Conservation (phyloP, 2,329 filamentous ascomycete genomes). For the Kalaharituber pfeilii region DNA sequence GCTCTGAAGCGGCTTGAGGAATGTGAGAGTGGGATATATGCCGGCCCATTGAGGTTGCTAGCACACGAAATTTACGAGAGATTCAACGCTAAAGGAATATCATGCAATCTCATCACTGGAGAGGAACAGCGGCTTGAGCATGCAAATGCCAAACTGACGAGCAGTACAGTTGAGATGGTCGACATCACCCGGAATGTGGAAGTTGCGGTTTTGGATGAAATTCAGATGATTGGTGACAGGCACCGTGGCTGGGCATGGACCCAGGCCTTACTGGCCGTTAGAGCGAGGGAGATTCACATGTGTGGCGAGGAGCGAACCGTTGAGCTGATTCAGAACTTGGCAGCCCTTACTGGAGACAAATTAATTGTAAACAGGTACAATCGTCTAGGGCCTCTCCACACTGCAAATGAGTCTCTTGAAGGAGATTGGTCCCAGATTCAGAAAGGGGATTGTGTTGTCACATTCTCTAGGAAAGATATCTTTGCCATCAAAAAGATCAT, state of each 20-base stretch:
- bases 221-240: slow-evolving; percentile 78
- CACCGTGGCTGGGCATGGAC: slow-evolving; percentile 92
- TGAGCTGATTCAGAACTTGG: slow-evolving; percentile 58
- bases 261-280: slow-evolving; percentile 67
- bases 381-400: slow-evolving; percentile 59
- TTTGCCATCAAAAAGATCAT: slow-evolving; percentile 65
- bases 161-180: slow-evolving; percentile 91
- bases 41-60: slow-evolving; percentile 70
- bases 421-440: slow-evolving; percentile 48
- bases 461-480: slow-evolving; percentile 67
- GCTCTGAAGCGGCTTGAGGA: slow-evolving; percentile 70
- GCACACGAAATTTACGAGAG: slow-evolving; percentile 92
- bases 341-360: slow-evolving; percentile 62
- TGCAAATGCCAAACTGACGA: slow-evolving; percentile 44
- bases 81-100: slow-evolving; percentile 57
- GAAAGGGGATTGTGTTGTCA: slow-evolving; percentile 81
- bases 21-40: slow-evolving; percentile 64
- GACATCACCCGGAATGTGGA: slow-evolving; percentile 45
- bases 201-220: slow-evolving; percentile 93
- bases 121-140: slow-evolving; percentile 63
- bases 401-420: slow-evolving; percentile 39
- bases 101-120: slow-evolving; percentile 70
- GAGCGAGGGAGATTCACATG: slow-evolving; percentile 76
- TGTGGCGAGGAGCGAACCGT: slow-evolving; percentile 80
- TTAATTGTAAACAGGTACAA: slow-evolving; percentile 68